Base-by-base conservation (phyloP, 305 asterid species). In the Euphrasia arctica region DNA sequence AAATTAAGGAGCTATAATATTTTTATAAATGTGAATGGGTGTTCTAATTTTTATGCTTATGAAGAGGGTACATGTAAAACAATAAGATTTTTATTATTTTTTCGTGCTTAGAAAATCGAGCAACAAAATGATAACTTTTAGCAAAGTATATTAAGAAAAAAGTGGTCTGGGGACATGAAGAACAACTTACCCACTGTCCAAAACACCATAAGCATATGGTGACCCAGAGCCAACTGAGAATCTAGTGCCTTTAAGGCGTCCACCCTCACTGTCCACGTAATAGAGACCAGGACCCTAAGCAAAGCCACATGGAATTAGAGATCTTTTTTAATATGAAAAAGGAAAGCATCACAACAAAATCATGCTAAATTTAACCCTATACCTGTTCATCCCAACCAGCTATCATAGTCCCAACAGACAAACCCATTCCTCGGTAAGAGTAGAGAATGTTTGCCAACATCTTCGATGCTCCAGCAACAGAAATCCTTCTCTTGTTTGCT, bases 381-480 rank as follows among this genome's bases (percentile, higher is more conserved):
- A 92, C 98, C 97, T 81, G 80, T 67, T 92, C 98, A 78, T 92
- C 98, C 97, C 96, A 92, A 64, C 98, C 98, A 60, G 98, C 97
- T 55, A 92, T 92, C 98, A 92, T 92, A 28, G 97, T 91, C 67
- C 96, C 98, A 59, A 89, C 97, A 4, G 98, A 92, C 72, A 89
- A 74, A 51, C 97, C 98, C 98, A 92, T 92, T 72, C 98, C 97
- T 39, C 97, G 83, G 72, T 92, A 92, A 15, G 97, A 90, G 73
- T 89, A 92, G 47, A 92, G 82, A 62, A 92, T 87, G 79, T 92
- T 89, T 29, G 96, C 95, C 82, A 92, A 72, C 83, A 92, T 55
- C 81, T 92, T 92, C 34, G 98, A 92, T 63, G 98, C 98, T 65
- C 97, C 98, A 25, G 98, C 90, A 56, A 89, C 85, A 41, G 97